phyloP scores from a whole-genome alignment of 148 eudicot genomes.

The Heliamphora exappendiculata region DNA sequence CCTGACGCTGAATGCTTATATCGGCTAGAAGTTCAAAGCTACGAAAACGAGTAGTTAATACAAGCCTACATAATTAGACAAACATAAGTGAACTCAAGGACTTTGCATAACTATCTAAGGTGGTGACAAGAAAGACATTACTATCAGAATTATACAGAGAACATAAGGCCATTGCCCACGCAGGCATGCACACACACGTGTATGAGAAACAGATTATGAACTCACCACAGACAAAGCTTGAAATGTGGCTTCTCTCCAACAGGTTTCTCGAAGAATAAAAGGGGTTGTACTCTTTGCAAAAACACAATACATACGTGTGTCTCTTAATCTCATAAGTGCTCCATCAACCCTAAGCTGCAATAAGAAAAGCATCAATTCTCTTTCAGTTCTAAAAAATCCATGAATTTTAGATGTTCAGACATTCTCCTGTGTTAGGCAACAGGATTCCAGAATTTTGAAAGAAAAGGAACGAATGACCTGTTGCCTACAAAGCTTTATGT shows the following conservation, averaged over 20 bases:
- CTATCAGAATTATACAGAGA: neutral
- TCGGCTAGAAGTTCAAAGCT: too few relatives aligned
- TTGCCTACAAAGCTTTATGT: neutral
- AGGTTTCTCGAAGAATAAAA: conserved; percentile 65
- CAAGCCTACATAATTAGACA: neutral
- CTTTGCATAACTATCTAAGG: conserved; percentile 3
- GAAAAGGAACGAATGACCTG: neutral
- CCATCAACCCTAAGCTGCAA: conserved; percentile 94
- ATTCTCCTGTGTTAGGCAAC: neutral
- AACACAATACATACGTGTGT: conserved; percentile 70
- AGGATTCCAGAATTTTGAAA: neutral
- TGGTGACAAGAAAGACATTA: neutral
- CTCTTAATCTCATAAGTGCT: conserved; percentile 88
- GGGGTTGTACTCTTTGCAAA: conserved; percentile 45
- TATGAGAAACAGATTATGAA: conserved; percentile 12
- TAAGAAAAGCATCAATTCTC: neutral
- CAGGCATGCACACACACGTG: too few relatives aligned
- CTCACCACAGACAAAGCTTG: conserved; percentile 64
- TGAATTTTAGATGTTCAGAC: neutral
- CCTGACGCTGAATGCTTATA: neutral
- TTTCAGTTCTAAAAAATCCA: neutral
- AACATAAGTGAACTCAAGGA: neutral
- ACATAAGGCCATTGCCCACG: neutral
- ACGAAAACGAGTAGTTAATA: too few relatives aligned
- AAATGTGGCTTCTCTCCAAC: conserved; percentile 89